Base-by-base conservation (phyloP, 352 stramenopile genomes). In the Achlya hypogyna region DNA sequence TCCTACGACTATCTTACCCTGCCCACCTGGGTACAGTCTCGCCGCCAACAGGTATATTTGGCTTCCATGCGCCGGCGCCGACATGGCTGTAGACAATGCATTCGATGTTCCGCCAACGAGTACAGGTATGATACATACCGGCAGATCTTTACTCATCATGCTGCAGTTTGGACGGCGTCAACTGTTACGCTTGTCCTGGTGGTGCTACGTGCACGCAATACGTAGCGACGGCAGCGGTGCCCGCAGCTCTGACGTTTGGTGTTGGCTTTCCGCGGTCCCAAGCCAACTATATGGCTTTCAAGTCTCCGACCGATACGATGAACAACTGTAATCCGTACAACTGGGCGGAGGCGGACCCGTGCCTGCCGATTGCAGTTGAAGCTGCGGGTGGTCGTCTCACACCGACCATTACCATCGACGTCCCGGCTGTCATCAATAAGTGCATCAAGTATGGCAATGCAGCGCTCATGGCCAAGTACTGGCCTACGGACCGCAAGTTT, bases 401-500 rank as follows among this genome's bases (percentile, higher is more conserved):
- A n/a, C n/a, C 49, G 25, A 12, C 12, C 49, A 56, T 35, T 16
- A 56, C 49, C 12, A 56, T 56, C 49, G 49, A 56, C 31, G 25
- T 53, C 29, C 14, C 29, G 5, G 16, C 20, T 6, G 35, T 53
- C 58, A 32, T 65, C 40, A 31, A 53, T 6, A 4, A 65, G 29
- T 65, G 58, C 38, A 28, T 32, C 88, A 10, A 72, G 65, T 0
- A 63, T 78, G 5, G 69, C 88, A 12, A 78, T 89, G 51, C 69
- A 12, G 49, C 49, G 73, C 9, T 18, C 63, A 6, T 91, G 82
- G 42, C 69, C 76, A 79, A 86, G n/a, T 80, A 83, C 51, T 91
- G 82, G 82, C 29, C 74, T 0, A 23, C 79, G 4, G 77, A 84
- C 12, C 76, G 82, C 2, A 38, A 86, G 9, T 91, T 88, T 34